phyloP scores from a whole-genome alignment of 768 basidiomycete species.

The Gloeostereum incarnatum region DNA sequence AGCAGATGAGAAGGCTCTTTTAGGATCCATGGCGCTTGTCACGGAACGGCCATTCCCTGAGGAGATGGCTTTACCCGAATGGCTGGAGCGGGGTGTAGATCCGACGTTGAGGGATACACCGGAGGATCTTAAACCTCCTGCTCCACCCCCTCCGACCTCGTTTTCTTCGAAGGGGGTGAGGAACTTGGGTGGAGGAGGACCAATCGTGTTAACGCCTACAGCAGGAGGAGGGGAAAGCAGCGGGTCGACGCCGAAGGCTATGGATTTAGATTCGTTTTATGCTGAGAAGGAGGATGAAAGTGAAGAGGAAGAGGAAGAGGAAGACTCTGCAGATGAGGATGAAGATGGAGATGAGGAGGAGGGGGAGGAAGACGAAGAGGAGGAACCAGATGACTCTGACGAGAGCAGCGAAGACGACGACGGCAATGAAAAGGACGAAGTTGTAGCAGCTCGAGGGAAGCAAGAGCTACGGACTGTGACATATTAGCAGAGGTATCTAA shows the following conservation, averaged over 20 bases:
- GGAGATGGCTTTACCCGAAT: constrained; percentile 62
- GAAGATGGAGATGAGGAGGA: constrained; percentile 17
- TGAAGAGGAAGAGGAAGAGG: constrained; percentile 1
- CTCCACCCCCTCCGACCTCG: constrained; percentile 24
- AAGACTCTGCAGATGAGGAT: constrained; percentile 10
- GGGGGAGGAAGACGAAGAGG: constrained; percentile 20
- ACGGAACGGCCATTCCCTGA: constrained; percentile 43
- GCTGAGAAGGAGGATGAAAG: constrained; percentile 32
- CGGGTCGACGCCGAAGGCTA: constrained; percentile 33
- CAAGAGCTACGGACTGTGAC: too few species aligned
- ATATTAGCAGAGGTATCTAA: too few species aligned
- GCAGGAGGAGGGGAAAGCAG: constrained; percentile 23
- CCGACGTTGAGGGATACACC: constrained; percentile 61
- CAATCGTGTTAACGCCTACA: constrained; percentile 52
- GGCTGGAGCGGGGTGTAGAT: constrained; percentile 84
- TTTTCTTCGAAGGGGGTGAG: constrained; percentile 16
- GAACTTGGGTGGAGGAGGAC: constrained; percentile 24
- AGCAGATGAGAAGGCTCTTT: constrained; percentile 29
- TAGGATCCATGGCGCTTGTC: constrained; percentile 64
- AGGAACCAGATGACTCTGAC: constrained; percentile 13
- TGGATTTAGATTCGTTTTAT: constrained; percentile 72
- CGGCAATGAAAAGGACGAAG: constrained; percentile 21
- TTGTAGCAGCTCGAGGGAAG: too few species aligned
- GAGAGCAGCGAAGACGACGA: constrained; percentile 14
- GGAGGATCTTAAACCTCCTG: constrained; percentile 33